phyloP scores from a whole-genome alignment of 1,284 basidiomycete genomes.

The Fereydounia khargensis region DNA sequence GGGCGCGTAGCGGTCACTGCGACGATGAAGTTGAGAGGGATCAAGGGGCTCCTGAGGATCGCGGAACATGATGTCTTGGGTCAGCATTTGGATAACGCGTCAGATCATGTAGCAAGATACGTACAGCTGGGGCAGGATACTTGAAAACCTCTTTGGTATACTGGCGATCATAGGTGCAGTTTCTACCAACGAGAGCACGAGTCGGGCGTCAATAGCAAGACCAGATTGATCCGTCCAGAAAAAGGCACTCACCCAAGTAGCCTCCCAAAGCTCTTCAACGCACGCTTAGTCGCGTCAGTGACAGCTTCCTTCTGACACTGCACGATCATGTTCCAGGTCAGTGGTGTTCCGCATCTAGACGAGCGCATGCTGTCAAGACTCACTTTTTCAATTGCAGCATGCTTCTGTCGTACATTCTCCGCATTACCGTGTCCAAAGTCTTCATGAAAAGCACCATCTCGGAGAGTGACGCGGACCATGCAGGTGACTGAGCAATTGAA shows the following conservation, averaged over 20 bases:
- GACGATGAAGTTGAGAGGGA: slow-evolving; percentile 29
- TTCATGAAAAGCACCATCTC: slow-evolving; percentile 86
- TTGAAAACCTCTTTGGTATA: slow-evolving; percentile 81
- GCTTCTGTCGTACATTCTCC: slow-evolving; percentile 83
- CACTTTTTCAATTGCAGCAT: slow-evolving; percentile 86
- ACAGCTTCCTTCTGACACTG: slow-evolving; percentile 98
- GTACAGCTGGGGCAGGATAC: slow-evolving; percentile 71
- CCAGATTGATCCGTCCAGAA: background rate
- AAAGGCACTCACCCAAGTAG: slow-evolving; percentile 64
- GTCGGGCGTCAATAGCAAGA: too few relatives aligned
- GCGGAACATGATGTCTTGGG: background rate
- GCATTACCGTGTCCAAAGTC: slow-evolving; percentile 74
- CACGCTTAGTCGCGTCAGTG: slow-evolving; percentile 88
- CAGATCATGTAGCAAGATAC: slow-evolving; percentile 50
- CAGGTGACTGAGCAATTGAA: slow-evolving; percentile 75
- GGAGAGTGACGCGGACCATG: slow-evolving; percentile 79
- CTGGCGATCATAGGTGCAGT: slow-evolving; percentile 90
- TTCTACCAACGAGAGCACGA: too few relatives aligned
- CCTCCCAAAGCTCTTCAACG: slow-evolving; percentile 88
- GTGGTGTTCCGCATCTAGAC: too few relatives aligned
- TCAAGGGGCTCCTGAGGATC: too few relatives aligned
- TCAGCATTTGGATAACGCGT: background rate
- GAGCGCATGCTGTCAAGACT: slow-evolving; percentile 36
- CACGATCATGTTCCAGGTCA: too few relatives aligned
- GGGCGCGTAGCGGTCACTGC: slow-evolving; percentile 8